These are phyloP conservation scores for Solanum pennellii DNA, from an alignment of 257 asterid genomes.

Conservation along the genomic window DNA sequence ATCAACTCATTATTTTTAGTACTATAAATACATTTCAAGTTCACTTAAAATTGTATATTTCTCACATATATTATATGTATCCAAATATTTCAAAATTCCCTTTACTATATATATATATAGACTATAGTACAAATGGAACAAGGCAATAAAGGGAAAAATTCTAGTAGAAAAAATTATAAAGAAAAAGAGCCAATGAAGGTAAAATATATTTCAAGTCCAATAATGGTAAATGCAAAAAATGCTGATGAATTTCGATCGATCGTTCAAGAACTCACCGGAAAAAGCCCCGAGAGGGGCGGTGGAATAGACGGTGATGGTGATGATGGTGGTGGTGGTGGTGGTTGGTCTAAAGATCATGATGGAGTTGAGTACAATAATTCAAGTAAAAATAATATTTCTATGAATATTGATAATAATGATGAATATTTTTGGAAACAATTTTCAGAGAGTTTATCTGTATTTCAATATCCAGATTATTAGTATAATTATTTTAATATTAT, in stretches of 20 bases:
- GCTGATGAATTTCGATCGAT: slow-evolving; percentile 22
- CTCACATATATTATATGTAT: not conserved
- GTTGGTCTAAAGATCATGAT: not conserved
- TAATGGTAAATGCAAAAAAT: slow-evolving; percentile 16
- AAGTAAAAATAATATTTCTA: not conserved
- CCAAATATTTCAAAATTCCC: not conserved
- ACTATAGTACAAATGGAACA: not conserved
- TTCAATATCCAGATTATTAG: not conserved
- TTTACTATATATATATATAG: not conserved
- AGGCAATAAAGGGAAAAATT: not conserved
- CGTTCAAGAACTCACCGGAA: slow-evolving; percentile 35
- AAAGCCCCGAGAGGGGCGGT: not conserved
- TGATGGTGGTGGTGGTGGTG: not conserved
- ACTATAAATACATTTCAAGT: not conserved
- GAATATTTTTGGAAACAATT: not conserved
- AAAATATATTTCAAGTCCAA: slow-evolving; percentile 24
- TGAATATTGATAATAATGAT: not conserved
- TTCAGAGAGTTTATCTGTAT: not conserved
- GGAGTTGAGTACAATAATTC: not conserved
- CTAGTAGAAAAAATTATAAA: not conserved
- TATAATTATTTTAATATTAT: not conserved
- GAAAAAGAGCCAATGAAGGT: slow-evolving; percentile 13
- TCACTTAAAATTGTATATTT: not conserved
- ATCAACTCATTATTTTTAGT: not conserved
- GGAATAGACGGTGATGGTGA: not conserved